Evolutionary conservation across 2,329 filamentous ascomycete genomes (phyloP), one percentile per base, ranked within the genome.

Genomic region (Neophaeococcomyces aloes): DNA sequence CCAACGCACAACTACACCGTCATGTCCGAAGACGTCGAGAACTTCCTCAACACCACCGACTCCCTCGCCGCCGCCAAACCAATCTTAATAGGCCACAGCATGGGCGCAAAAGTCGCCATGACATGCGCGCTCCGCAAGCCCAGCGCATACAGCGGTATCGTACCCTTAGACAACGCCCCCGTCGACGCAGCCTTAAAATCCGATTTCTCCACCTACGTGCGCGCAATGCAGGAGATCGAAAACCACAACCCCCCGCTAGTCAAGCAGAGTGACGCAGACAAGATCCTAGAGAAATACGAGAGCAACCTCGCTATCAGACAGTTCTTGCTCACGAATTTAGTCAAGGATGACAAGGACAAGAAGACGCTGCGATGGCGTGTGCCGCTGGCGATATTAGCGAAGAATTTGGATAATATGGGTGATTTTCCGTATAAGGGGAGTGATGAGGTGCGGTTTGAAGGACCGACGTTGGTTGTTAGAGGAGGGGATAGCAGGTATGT

Each of bases 51-150:
- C 4, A 67, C 83, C 43, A 81, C 93, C 61, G 68, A 71, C 3
- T 38, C 41, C 13, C 66, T 95, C n/a, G 68, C 73, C 38, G 71
- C 80, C 4, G 67, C 73, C 34, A 68, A 83, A 21, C 71, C 81
- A 2, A 86, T 83, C 0, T 66, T 96, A 21, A 91, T 96, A 56
- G 89, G 89, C 0, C 91, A 96, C 65, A 94, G 86, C 1, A 96
- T 96, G 89, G 89, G 91, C 50, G 89, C 89, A 36, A 96, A 96
- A 69, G 80, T 83, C 2, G 86, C 86, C 55, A 95, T 96, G 89
- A 72, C 83, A 0, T 69, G 95, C 46, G 86, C 86, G 3, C 74
- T 96, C 29, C 70, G 74, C 33, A 72, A 77, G 1, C 85, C 86
- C 0, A 67, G 76, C 4, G 66, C 79, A 2, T 72, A 94, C 46